These are phyloP conservation scores for Venturia asperata DNA, from an alignment of 2,329 filamentous ascomycete species.

Conservation along the genomic window DNA sequence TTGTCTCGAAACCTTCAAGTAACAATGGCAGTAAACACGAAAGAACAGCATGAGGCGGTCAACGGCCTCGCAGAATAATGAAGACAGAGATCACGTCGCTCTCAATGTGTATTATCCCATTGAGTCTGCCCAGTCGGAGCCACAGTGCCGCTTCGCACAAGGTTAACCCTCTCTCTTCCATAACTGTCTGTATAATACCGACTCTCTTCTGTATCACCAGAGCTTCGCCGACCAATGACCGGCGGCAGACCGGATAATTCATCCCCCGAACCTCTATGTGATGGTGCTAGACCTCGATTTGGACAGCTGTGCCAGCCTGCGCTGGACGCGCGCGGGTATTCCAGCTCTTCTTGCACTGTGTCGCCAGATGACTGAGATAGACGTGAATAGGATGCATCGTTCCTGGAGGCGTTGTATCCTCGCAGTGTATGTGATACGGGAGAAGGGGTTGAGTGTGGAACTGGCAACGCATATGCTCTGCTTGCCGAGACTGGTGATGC, in stretches of 20 bases:
- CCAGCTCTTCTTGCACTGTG: background rate
- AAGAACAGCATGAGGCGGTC: no score
- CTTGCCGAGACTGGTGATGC: background rate
- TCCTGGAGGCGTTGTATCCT: background rate
- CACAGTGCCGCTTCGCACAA: background rate
- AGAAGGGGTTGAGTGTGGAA: background rate
- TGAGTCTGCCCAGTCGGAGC: background rate
- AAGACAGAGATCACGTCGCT: no score
- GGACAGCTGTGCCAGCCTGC: background rate
- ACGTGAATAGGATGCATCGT: background rate
- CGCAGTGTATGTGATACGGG: background rate
- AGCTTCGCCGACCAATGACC: background rate
- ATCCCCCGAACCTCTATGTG: background rate
- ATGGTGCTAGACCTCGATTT: background rate
- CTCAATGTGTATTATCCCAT: no score
- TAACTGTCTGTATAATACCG: background rate
- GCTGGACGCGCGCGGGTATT: background rate
- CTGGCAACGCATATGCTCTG: background rate
- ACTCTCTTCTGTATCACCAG: background rate
- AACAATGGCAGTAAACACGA: no score
- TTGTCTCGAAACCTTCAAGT: no score
- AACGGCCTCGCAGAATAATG: no score
- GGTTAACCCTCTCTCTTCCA: background rate
- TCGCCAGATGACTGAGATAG: background rate
- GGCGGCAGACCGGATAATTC: background rate